Percentiles rank a stretch among this genome's conserved stretches.
Conservation (phyloP, 2,329 filamentous ascomycete species). For the Sporothrix globosa region DNA sequence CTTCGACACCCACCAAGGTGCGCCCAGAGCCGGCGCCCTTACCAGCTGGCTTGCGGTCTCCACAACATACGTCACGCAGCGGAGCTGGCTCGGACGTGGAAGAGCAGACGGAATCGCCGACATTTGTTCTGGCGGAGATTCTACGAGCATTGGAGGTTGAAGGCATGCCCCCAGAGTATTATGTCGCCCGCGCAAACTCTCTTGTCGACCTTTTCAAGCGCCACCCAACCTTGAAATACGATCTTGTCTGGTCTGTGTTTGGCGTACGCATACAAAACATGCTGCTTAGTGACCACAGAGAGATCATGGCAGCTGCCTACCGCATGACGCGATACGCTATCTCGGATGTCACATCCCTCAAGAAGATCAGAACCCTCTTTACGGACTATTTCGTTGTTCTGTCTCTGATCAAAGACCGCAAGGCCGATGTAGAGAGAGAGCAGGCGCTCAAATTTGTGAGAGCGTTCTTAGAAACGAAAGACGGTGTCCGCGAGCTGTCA, state of each 20-base stretch:
- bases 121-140: slow-evolving; percentile 85
- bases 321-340: slow-evolving; percentile 92
- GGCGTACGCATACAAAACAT: slow-evolving; percentile 92
- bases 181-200: slow-evolving; percentile 88
- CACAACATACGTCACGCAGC: slow-evolving; percentile 59
- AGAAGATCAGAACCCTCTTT: slow-evolving; percentile 83
- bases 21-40: slow-evolving; percentile 54
- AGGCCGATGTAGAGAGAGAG: slow-evolving; percentile 94
- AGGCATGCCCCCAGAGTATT: slow-evolving; percentile 89
- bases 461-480: slow-evolving; percentile 93
- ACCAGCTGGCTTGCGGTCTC: slow-evolving; percentile 56
- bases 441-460: slow-evolving; percentile 96
- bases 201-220: slow-evolving; percentile 96
- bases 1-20: slow-evolving; percentile 57
- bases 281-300: slow-evolving; percentile 91
- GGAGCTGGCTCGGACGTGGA: slow-evolving; percentile 66
- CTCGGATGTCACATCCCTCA: slow-evolving; percentile 84
- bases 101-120: slow-evolving; percentile 80
- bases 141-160: slow-evolving; percentile 86
- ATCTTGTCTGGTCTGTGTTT: slow-evolving; percentile 94
- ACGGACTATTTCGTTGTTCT: slow-evolving; percentile 91
- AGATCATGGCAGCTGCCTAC: slow-evolving; percentile 94
- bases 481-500: slow-evolving; percentile 85
- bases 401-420: slow-evolving; percentile 92
- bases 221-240: slow-evolving; percentile 91